Evolutionary conservation across 2,329 filamentous ascomycete species (phyloP).

Genomic region (Sclerotinia minor): DNA sequence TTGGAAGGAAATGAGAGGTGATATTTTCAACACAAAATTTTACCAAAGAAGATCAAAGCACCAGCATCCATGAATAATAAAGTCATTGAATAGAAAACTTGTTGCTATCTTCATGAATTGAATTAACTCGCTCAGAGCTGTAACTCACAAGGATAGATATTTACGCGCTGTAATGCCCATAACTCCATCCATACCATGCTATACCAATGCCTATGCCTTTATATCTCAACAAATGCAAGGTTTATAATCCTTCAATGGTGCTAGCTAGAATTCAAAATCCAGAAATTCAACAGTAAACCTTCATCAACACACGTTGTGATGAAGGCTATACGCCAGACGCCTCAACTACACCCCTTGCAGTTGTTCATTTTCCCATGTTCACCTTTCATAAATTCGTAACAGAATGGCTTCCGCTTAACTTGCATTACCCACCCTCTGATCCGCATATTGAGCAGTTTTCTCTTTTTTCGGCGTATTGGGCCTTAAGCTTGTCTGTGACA

Average conservation of each 20-base stretch:
- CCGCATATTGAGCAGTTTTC: conserved; percentile 31
- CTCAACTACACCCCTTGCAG: conserved; percentile 20
- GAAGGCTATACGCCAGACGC: conserved; percentile 15
- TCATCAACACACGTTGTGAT: conserved; percentile 8
- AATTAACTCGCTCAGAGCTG: conserved; percentile 3
- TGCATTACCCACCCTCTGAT: conserved; percentile 31
- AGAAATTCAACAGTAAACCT: conserved; percentile 14
- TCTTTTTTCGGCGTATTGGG: conserved; percentile 36
- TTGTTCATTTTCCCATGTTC: conserved; percentile 20
- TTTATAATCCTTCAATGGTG: conserved; percentile 12
- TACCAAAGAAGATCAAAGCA: neutral
- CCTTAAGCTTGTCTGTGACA: conserved; percentile 35
- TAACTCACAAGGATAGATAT: conserved; percentile 13
- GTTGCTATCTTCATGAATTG: neutral
- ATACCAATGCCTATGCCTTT: conserved; percentile 13
- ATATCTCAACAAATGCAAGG: conserved; percentile 16
- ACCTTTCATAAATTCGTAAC: conserved; percentile 36
- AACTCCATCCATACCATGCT: conserved; percentile 9
- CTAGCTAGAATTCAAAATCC: conserved; percentile 9
- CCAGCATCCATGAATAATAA: neutral
- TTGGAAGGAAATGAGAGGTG: neutral
- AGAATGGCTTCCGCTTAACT: conserved; percentile 23
- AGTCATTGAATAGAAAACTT: neutral
- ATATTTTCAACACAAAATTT: neutral
- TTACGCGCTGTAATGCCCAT: neutral